These are phyloP conservation scores for Aristolochia californica DNA, from an alignment of 164 flowering plant genomes.

Conservation along the genomic window DNA sequence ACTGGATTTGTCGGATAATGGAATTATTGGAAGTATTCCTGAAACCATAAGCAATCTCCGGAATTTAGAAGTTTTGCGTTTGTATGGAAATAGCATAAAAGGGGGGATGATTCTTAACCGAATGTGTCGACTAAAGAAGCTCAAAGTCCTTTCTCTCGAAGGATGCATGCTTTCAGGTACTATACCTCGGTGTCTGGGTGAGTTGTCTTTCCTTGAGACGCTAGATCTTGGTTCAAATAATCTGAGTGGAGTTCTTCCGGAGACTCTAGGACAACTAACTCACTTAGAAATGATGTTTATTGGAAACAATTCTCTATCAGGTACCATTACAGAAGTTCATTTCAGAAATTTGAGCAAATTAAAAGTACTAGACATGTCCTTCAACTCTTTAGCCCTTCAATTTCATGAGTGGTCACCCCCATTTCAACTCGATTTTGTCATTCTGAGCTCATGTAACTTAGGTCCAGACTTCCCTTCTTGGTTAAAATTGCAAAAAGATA, in stretches of 20 bases:
- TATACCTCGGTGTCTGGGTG: slow-evolving; percentile 17
- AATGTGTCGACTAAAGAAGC: slow-evolving; percentile 7
- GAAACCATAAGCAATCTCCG: background rate
- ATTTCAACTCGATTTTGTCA: background rate
- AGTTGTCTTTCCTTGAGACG: background rate
- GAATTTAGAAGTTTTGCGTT: background rate
- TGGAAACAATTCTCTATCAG: slow-evolving; percentile 4
- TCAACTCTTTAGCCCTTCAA: background rate
- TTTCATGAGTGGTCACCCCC: slow-evolving; percentile 2
- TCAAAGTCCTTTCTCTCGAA: background rate
- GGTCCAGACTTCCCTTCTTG: slow-evolving; percentile 2
- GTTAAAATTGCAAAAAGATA: background rate
- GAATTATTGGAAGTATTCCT: background rate
- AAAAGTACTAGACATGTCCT: background rate
- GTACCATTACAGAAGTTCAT: background rate
- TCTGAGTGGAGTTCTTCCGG: background rate
- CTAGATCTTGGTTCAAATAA: background rate
- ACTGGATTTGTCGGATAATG: no score
- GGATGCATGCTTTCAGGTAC: slow-evolving; percentile 13
- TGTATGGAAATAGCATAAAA: background rate
- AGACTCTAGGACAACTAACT: background rate
- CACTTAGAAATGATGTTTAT: background rate
- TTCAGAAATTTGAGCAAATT: slow-evolving; percentile 1
- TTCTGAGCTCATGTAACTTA: background rate
- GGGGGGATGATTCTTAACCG: background rate